Evolutionary conservation across 2,329 filamentous ascomycete genomes (phyloP).

Genomic region (Neoascochyta sp.): DNA sequence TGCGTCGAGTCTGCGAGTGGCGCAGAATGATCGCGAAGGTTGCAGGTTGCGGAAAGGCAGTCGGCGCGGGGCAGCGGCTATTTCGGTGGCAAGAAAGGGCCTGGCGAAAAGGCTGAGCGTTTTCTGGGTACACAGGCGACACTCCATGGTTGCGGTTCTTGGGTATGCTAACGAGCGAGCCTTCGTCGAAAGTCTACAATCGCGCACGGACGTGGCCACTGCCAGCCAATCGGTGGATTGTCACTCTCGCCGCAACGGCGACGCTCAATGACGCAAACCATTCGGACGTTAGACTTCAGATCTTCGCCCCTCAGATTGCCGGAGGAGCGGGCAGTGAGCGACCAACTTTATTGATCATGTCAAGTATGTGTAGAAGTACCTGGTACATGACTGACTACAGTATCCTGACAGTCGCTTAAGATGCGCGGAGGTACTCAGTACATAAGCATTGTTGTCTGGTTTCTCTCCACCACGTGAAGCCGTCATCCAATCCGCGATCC

Average conservation of each 20-base stretch:
- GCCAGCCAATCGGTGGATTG: constrained; percentile 8
- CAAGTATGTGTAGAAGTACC: too few relatives aligned
- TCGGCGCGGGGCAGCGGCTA: constrained; percentile 3
- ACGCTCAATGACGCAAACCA: constrained; percentile 8
- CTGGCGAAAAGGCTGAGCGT: constrained; percentile 22
- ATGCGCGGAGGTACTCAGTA: too few relatives aligned
- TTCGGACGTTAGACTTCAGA: too few relatives aligned
- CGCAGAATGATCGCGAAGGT: constrained; percentile 14
- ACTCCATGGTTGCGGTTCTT: constrained; percentile 22
- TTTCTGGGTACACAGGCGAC: constrained; percentile 22
- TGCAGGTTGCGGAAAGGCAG: too few relatives aligned
- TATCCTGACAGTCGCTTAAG: too few relatives aligned
- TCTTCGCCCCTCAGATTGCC: too few relatives aligned
- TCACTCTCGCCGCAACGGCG: constrained; percentile 1
- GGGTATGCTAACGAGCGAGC: not conserved
- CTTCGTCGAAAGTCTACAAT: constrained; percentile 5
- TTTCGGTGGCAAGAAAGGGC: constrained; percentile 10
- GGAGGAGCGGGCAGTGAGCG: too few relatives aligned
- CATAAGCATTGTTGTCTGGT: too few relatives aligned
- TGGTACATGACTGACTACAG: too few relatives aligned
- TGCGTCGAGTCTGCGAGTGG: constrained; percentile 8
- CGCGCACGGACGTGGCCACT: constrained; percentile 4
- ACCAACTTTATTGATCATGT: too few relatives aligned
- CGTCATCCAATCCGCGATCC: too few relatives aligned
- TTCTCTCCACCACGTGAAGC: too few relatives aligned